Conservation (phyloP, 1,139 yeast species). For the Pichia norvegensis region DNA sequence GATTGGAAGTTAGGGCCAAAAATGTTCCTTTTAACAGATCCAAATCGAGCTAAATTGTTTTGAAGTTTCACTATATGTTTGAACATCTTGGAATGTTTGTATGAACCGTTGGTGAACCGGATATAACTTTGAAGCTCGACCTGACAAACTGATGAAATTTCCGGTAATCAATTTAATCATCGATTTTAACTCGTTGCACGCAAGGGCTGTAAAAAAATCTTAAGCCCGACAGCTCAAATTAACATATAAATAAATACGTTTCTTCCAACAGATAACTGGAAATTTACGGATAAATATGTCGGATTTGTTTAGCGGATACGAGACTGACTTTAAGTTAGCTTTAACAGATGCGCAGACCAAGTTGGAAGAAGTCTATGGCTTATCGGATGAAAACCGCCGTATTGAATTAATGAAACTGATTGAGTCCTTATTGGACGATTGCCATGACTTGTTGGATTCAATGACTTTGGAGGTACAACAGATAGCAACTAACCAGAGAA, state of each 20-base stretch:
- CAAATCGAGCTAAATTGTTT: not conserved
- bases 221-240: not conserved
- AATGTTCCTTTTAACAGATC: not conserved
- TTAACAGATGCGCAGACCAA: conserved; percentile 64
- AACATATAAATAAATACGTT: too few relatives aligned
- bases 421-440: conserved; percentile 68
- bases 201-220: not conserved
- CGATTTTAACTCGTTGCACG: not conserved
- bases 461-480: conserved; percentile 76
- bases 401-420: conserved; percentile 48
- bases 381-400: conserved; percentile 47
- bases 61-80: not conserved
- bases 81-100: not conserved
- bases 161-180: not conserved
- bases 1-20: not conserved
- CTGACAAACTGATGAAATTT: not conserved
- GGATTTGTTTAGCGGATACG: conserved; percentile 61
- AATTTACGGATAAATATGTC: conserved; percentile 32
- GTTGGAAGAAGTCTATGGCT: conserved; percentile 47
- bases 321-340: conserved; percentile 66
- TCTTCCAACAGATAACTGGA: too few relatives aligned
- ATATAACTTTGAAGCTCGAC: not conserved
- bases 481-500: conserved; percentile 62
- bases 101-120: not conserved
- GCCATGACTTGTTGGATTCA: conserved; percentile 71